These are phyloP conservation scores for Filobasidium floriforme DNA, from an alignment of 768 basidiomycete species.

Conservation along the genomic window DNA sequence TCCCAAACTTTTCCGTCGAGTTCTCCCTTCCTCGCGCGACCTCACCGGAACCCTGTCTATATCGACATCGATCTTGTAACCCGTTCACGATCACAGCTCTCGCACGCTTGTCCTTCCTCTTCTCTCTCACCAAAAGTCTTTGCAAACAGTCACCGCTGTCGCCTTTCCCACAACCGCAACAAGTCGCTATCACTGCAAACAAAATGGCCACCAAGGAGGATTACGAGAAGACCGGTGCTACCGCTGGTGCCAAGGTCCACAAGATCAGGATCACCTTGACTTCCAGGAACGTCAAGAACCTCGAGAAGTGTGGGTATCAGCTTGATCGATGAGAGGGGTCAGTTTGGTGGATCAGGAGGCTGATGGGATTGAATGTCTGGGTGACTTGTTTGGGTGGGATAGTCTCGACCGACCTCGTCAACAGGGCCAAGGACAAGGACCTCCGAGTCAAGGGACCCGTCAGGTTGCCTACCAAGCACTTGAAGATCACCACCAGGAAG, in stretches of 20 bases:
- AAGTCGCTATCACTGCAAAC: conserved; percentile 25
- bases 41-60: too few species aligned
- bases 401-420: conserved; percentile 96
- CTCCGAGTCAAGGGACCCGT: conserved; percentile 98
- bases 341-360: not conserved
- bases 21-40: not conserved
- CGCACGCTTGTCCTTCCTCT: conserved; percentile 1
- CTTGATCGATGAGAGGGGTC: not conserved
- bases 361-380: not conserved
- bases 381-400: not conserved
- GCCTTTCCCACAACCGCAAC: conserved; percentile 12
- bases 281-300: conserved; percentile 91
- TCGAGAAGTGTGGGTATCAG: conserved; percentile 79
- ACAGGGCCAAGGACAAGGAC: conserved; percentile 99
- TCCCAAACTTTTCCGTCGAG: not conserved
- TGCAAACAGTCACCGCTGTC: conserved; percentile 24
- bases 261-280: conserved; percentile 99
- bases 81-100: not conserved
- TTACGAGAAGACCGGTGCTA: conserved; percentile 72
- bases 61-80: not conserved
- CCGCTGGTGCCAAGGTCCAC: conserved; percentile 86
- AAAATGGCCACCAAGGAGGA: conserved; percentile 56
- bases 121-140: not conserved
- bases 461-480: conserved; percentile 95
- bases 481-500: conserved; percentile 98